Evolutionary conservation across 176 grass and related monocot species (phyloP).

Genomic region (Cenchrus purpureus): DNA sequence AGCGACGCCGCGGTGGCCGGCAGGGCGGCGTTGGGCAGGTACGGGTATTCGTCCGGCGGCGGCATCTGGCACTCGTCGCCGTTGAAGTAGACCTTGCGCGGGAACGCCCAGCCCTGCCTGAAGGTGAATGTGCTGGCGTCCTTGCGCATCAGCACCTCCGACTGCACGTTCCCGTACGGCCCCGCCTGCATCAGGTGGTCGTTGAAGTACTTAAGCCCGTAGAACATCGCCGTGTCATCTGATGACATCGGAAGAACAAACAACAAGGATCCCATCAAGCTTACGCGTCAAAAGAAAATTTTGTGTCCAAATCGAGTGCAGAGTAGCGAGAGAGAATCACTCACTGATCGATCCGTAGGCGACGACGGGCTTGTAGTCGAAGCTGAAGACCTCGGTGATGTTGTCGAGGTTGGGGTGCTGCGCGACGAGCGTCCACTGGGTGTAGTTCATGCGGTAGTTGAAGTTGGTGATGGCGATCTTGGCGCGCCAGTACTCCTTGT

Average conservation of each 20-base stretch:
- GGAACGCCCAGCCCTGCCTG: slow-evolving; percentile 96
- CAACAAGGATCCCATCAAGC: neutral
- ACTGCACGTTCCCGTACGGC: slow-evolving; percentile 83
- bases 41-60: slow-evolving; percentile 71
- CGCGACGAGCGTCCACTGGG: slow-evolving; percentile 87
- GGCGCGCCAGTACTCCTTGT: slow-evolving; percentile 92
- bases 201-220: slow-evolving; percentile 93
- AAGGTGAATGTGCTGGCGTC: slow-evolving; percentile 75
- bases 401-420: slow-evolving; percentile 94
- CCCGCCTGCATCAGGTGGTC: slow-evolving; percentile 94
- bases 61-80: slow-evolving; percentile 89
- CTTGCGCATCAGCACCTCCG: slow-evolving; percentile 85
- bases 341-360: slow-evolving; percentile 74
- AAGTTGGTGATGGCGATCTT: slow-evolving; percentile 94
- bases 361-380: slow-evolving; percentile 85
- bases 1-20: neutral
- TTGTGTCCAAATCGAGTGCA: neutral
- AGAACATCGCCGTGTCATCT: slow-evolving; percentile 96
- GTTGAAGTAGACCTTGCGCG: slow-evolving; percentile 95
- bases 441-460: slow-evolving; percentile 97
- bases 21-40: slow-evolving; percentile 66
- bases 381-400: slow-evolving; percentile 93
- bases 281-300: no score
- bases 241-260: neutral
- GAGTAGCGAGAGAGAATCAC: neutral